Percentiles rank a stretch among this genome's conserved stretches.
Conservation (phyloP, 768 basidiomycete genomes). For the Rhodocollybia butyracea region DNA sequence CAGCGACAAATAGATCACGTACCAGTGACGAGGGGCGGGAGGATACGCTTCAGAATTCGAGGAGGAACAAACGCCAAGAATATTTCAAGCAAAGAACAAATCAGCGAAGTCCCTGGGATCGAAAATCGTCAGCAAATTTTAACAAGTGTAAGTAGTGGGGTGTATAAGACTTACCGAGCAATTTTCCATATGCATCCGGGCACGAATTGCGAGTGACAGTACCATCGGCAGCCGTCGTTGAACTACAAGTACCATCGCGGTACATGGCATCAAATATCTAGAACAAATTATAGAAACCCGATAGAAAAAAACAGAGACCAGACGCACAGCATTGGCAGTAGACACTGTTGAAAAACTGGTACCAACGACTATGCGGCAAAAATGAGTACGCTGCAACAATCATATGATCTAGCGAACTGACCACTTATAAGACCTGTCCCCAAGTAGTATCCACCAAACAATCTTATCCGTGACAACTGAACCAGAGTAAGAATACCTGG, state of each 20-base stretch:
- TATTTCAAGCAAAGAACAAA: constrained; percentile 82
- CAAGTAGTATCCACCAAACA: constrained; percentile 63
- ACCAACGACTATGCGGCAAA: constrained; percentile 56
- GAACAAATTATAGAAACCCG: too few species aligned
- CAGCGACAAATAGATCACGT: neutral
- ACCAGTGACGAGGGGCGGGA: constrained; percentile 82
- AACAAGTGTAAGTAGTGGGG: too few species aligned
- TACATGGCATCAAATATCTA: constrained; percentile 80
- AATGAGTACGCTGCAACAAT: neutral
- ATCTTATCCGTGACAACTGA: constrained; percentile 69
- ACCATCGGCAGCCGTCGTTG: constrained; percentile 53
- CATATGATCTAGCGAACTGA: neutral
- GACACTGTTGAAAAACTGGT: constrained; percentile 78
- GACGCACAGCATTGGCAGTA: constrained; percentile 66
- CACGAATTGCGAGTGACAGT: constrained; percentile 56
- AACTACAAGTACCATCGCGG: constrained; percentile 72
- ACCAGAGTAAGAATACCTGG: constrained; percentile 71
- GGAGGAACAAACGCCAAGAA: constrained; percentile 71
- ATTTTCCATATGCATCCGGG: constrained; percentile 78
- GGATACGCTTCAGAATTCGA: constrained; percentile 57
- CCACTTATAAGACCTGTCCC: constrained; percentile 67
- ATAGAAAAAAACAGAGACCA: too few species aligned
- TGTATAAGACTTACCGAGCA: constrained; percentile 57
- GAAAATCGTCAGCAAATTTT: too few species aligned
- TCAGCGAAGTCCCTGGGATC: constrained; percentile 62